Evolutionary conservation across 306 rosid species (phyloP), one percentile per base, ranked within the genome.

Genomic region (Lathyrus sativus): DNA sequence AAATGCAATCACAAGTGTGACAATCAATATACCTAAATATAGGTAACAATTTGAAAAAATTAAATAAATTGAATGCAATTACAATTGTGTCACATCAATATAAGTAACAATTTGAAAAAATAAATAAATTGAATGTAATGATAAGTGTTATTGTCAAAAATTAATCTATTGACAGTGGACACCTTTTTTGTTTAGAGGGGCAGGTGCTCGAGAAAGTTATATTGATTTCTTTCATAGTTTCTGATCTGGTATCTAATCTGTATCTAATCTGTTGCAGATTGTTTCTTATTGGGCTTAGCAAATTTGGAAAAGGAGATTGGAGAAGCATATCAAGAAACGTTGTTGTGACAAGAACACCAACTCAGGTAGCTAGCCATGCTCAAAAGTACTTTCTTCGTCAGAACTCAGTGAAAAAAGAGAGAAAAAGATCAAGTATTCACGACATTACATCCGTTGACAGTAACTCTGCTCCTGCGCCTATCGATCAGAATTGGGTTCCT

Each of bases 301-400:
- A 74, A 70, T 92, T 61, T 44, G 98, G 98, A 0, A 92, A 83
- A 81, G 98, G 98, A n/a, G 98, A 92, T 75, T 92, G 98, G 98
- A 89, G 96, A 78, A 91, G 98, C 79, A 92, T 92, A 37, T 89
- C 98, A 15, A 86, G 98, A 68, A 87, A 92, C 45, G 85, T 86
- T 3, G 98, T 92, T 18, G 87, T 89, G 46, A 86, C 95, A 3
- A 86, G 96, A 77, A 91, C 98, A 24, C 95, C 98, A 0, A 89
- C 98, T 13, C 98, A 92, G 51, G 98, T 92, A 15, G 98, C 98
- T 11, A 92, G 98, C 75, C 98, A 92, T 59, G 98, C 98, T 9
- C 98, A 92, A 58, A 92, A 92, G n/a, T 92, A 86, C 74, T 92
- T 77, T 57, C 88, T 88, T 44, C 93, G 98, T 11, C 96, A 86